These are phyloP conservation scores for Batkoa obscura DNA, from an alignment of 371 early-diverging fungal genomes.

Conservation along the genomic window DNA sequence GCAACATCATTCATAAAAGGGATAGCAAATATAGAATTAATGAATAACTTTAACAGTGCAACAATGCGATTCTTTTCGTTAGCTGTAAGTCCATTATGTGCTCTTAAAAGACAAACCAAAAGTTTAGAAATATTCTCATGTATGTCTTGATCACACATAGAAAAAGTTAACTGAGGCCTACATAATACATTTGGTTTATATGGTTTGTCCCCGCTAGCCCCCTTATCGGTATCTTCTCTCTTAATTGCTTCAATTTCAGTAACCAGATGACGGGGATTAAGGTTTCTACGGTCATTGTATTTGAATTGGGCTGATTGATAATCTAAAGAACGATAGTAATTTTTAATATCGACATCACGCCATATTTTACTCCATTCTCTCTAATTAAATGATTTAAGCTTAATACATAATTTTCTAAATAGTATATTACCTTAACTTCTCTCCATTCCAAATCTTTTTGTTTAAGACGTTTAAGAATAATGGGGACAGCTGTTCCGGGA, in stretches of 20 bases:
- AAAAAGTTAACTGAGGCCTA: background rate
- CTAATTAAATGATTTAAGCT: constrained; percentile 15
- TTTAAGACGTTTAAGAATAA: constrained; percentile 91
- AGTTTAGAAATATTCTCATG: constrained; percentile 36
- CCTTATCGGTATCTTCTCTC: constrained; percentile 19
- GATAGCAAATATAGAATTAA: constrained; percentile 48
- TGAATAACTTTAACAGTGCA: constrained; percentile 51
- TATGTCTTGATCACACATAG: background rate
- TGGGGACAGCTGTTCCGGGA: constrained; percentile 84
- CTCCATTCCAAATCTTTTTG: constrained; percentile 98
- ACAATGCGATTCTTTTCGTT: constrained; percentile 48
- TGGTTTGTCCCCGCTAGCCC: constrained; percentile 13
- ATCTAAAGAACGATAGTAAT: constrained; percentile 94
- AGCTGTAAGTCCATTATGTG: constrained; percentile 27
- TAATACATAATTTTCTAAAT: too few relatives aligned
- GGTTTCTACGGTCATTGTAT: constrained; percentile 62
- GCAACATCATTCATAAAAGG: constrained; percentile 10
- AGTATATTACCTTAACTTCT: constrained; percentile 14
- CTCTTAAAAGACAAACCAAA: constrained; percentile 25
- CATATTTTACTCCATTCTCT: constrained; percentile 89
- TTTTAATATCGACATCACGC: constrained; percentile 83
- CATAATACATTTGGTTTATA: constrained; percentile 4
- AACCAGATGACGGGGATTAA: constrained; percentile 55
- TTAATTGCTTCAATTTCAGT: constrained; percentile 67
- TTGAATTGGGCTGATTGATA: constrained; percentile 83